Conservation (phyloP, 352 stramenopile genomes). For the Globisporangium iwayamae region DNA sequence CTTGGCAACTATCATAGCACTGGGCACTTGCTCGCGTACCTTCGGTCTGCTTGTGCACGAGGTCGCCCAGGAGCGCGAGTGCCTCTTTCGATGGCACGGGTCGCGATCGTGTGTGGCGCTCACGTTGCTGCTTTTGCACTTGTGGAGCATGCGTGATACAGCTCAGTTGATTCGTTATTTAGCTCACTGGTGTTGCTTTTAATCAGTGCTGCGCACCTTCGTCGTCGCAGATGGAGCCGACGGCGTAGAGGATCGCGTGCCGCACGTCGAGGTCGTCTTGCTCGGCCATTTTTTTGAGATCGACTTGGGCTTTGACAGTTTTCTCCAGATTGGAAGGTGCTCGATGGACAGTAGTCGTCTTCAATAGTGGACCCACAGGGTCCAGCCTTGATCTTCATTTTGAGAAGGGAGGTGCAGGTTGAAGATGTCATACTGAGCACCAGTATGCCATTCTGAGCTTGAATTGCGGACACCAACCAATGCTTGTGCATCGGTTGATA, state of each 20-base stretch:
- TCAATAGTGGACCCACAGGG: too few relatives aligned
- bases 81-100: slow-evolving; percentile 61
- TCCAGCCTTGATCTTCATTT: too few relatives aligned
- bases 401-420: too few relatives aligned
- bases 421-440: too few relatives aligned
- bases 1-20: background rate
- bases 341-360: too few relatives aligned
- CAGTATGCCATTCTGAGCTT: too few relatives aligned
- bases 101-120: slow-evolving; percentile 32
- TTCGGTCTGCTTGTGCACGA: slow-evolving; percentile 64
- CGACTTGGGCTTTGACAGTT: too few relatives aligned
- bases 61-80: slow-evolving; percentile 57
- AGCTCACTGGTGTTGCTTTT: too few relatives aligned
- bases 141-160: background rate
- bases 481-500: too few relatives aligned
- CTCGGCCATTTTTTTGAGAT: background rate
- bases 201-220: slow-evolving; percentile 27
- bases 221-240: slow-evolving; percentile 65
- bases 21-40: slow-evolving; percentile 19
- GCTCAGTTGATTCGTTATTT: background rate
- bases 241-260: slow-evolving; percentile 62
- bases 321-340: too few relatives aligned
- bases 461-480: too few relatives aligned
- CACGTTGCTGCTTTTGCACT: slow-evolving; percentile 53
- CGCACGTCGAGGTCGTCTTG: slow-evolving; percentile 64